Evolutionary conservation across 768 basidiomycete species (phyloP).

Genomic region (Suillus alpinus): DNA sequence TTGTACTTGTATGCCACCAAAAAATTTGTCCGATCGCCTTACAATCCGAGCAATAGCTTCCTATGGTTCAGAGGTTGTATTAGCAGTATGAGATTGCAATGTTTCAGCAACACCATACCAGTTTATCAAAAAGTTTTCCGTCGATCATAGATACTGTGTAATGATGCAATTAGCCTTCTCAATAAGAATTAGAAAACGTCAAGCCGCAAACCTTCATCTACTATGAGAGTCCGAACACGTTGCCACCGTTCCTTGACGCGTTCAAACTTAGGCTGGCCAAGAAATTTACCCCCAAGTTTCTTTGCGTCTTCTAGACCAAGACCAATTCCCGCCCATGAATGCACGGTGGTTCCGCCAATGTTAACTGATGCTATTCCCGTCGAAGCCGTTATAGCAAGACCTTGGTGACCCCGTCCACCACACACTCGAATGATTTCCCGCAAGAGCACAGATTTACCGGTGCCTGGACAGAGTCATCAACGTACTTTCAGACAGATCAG

Average conservation of each 20-base stretch:
- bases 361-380: slow-evolving; percentile 81
- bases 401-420: slow-evolving; percentile 31
- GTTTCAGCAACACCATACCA: slow-evolving; percentile 40
- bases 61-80: slow-evolving; percentile 39
- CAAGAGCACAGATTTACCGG: slow-evolving; percentile 82
- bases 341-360: slow-evolving; percentile 78
- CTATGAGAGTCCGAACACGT: slow-evolving; percentile 60
- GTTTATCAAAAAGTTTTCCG: slow-evolving; percentile 75
- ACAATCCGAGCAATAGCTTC: slow-evolving; percentile 61
- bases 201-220: slow-evolving; percentile 72
- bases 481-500: neutral
- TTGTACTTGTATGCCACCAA: slow-evolving; percentile 90
- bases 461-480: slow-evolving; percentile 40
- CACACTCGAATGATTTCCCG: slow-evolving; percentile 64
- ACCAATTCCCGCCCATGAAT: slow-evolving; percentile 81
- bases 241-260: slow-evolving; percentile 60
- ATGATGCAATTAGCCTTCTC: slow-evolving; percentile 1
- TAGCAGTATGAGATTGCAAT: slow-evolving; percentile 23
- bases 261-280: slow-evolving; percentile 36
- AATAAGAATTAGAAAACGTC: neutral
- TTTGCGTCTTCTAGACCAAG: slow-evolving; percentile 59
- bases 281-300: slow-evolving; percentile 53
- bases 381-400: slow-evolving; percentile 75
- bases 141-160: slow-evolving; percentile 85
- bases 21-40: slow-evolving; percentile 53